Evolutionary conservation across 805 yeast genomes (phyloP), one percentile per base, ranked within the genome.

Genomic region (Kodamaea laetipori): DNA sequence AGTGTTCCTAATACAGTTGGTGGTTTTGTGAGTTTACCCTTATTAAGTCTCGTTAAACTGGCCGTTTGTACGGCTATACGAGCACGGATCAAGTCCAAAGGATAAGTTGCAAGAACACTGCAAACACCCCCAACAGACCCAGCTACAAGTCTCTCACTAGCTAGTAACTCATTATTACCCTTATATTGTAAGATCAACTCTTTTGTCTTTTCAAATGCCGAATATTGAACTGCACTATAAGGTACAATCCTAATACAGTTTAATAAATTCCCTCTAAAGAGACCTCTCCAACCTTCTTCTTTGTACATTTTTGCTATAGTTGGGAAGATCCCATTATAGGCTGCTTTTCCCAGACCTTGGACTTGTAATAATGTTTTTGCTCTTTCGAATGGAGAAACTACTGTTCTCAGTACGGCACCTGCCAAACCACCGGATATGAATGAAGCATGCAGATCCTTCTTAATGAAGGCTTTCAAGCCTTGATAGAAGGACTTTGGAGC

Each of bases 321-420:
- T 4, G 82, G 74, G 45, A 82, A 71, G 58, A 90, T 78, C 1
- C 97, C 97, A n/a, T 72, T 66, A 39, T 78, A 76, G 46, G 64
- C 75, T 46, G 59, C 73, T 32, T 66, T 76, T 19, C 71, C 75
- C 11, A 72, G 72, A 8, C 86, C 94, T 64, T 92, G 97, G 26
- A 94, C 81, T 65, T 92, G 99, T 54, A 90, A 80, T 18, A 92
- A 65, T 49, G 94, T 94, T 65, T 92, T 92, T 53, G 94, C 95
- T 53, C 99, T 73, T 63, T 92, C 99, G 64, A 92, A 82, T 1
- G 99, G 99, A 9, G 97, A 87, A 4, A 90, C 97, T 1, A 86
- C 88, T 0, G 98, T 92, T 43, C 98, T 73, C 1, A 96, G 86
- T 0, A 84, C 70, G 0, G 89, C 89, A 12, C 95, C 95, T 2